These are phyloP conservation scores for Cornus controversa DNA, from an alignment of 148 eudicot species.

Conservation along the genomic window DNA sequence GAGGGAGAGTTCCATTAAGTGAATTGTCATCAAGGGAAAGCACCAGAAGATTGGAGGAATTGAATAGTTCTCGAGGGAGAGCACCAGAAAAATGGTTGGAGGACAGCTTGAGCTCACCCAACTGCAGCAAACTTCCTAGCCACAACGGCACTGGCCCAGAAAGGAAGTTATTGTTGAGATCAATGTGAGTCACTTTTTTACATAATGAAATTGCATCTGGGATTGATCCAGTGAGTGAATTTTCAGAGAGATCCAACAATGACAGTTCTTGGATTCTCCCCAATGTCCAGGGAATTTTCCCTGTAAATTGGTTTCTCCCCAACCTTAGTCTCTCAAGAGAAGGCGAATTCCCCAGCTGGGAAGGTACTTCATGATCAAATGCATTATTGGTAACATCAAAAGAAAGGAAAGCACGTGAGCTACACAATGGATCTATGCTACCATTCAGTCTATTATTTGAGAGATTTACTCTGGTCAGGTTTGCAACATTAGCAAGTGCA, in stretches of 20 bases:
- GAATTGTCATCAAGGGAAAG: constrained; percentile 63
- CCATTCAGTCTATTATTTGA: constrained; percentile 79
- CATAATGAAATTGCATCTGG: constrained; percentile 70
- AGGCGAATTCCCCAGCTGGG: constrained; percentile 59
- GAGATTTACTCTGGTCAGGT: constrained; percentile 79
- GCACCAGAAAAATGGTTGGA: constrained; percentile 67
- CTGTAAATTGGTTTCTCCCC: constrained; percentile 67
- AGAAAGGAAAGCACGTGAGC: constrained; percentile 66
- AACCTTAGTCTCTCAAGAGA: constrained; percentile 72
- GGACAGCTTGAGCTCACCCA: constrained; percentile 89
- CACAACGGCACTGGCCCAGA: constrained; percentile 72
- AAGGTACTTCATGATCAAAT: constrained; percentile 73
- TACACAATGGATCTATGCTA: constrained; percentile 72
- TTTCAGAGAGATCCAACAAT: constrained; percentile 74
- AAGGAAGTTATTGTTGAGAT: constrained; percentile 69
- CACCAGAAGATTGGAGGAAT: constrained; percentile 72
- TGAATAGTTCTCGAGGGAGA: constrained; percentile 69
- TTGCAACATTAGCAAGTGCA: constrained; percentile 48
- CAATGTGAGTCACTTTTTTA: constrained; percentile 68
- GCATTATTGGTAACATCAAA: constrained; percentile 85
- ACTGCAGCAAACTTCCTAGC: constrained; percentile 71
- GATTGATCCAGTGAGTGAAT: constrained; percentile 64
- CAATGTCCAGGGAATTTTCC: constrained; percentile 70
- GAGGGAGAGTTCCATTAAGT: constrained; percentile 61
- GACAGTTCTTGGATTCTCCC: constrained; percentile 52